These are phyloP conservation scores for Myxozyma sirexii DNA, from an alignment of 805 yeast genomes.

Conservation along the genomic window DNA sequence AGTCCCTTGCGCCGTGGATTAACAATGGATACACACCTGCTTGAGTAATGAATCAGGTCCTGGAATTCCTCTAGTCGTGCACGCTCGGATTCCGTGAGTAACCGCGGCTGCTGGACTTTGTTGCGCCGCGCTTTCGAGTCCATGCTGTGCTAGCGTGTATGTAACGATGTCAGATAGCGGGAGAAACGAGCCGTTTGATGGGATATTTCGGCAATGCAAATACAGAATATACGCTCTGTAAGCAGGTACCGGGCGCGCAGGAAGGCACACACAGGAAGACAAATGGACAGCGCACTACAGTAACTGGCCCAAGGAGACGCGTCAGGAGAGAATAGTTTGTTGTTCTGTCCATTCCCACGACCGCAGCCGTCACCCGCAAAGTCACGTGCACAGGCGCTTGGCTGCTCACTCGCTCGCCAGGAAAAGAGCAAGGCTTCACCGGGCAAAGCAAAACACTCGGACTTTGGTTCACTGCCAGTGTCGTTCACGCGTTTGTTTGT, in stretches of 20 bases:
- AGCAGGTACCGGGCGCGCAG: no score
- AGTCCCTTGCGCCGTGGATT: neutral
- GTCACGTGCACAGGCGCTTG: no score
- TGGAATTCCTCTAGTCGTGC: constrained; percentile 87
- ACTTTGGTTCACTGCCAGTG: no score
- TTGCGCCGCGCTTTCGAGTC: constrained; percentile 22
- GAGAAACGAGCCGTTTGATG: neutral
- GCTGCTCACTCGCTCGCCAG: no score
- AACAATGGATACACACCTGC: constrained; percentile 49
- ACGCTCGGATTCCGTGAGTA: constrained; percentile 78
- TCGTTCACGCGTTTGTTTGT: no score
- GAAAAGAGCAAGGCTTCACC: no score
- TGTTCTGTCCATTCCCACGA: neutral
- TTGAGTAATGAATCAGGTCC: constrained; percentile 92
- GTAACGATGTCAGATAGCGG: neutral
- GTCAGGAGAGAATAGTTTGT: neutral
- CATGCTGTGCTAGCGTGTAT: constrained; percentile 1
- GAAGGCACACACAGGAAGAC: no score
- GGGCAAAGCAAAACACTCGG: neutral
- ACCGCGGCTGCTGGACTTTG: constrained; percentile 49
- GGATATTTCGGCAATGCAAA: no score
- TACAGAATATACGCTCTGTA: no score
- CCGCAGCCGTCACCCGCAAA: neutral
- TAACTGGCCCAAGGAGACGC: no score
- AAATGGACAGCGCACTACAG: no score